Conservation (phyloP, 192 early-diverging fungal genomes). For the Rhizophlyctis rosea region DNA sequence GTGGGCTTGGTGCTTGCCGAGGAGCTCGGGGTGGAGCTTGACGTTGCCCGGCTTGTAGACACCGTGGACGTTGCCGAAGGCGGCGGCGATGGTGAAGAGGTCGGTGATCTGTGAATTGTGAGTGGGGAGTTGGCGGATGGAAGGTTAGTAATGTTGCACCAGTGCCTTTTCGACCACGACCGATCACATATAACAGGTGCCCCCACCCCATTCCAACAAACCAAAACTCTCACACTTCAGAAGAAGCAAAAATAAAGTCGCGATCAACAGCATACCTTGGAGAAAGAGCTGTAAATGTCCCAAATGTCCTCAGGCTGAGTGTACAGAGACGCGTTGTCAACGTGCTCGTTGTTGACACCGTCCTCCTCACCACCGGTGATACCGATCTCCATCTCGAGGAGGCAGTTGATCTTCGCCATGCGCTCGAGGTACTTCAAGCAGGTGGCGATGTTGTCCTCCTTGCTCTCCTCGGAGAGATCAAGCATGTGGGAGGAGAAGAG, state of each 20-base stretch:
- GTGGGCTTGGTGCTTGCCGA: constrained; percentile 84
- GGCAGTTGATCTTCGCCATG: constrained; percentile 81
- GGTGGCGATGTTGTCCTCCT: constrained; percentile 89
- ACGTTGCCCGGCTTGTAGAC: constrained; percentile 96
- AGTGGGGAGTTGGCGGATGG: constrained; percentile 1
- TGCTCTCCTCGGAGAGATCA: constrained; percentile 90
- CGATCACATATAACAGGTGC: neutral
- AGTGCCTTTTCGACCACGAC: neutral
- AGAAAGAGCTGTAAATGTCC: constrained; percentile 90
- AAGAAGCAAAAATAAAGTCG: neutral
- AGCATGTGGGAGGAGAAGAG: constrained; percentile 99
- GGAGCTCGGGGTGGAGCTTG: constrained; percentile 86
- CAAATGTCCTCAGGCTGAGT: constrained; percentile 95
- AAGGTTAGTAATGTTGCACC: too few species aligned
- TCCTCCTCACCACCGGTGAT: constrained; percentile 98
- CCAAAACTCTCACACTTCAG: constrained; percentile 5
- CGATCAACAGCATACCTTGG: constrained; percentile 36
- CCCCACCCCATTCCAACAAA: neutral
- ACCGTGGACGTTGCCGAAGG: constrained; percentile 94
- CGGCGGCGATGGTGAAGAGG: constrained; percentile 94
- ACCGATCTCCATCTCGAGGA: constrained; percentile 98
- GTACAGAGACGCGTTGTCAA: constrained; percentile 88
- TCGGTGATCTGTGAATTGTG: constrained; percentile 60
- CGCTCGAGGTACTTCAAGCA: constrained; percentile 90
- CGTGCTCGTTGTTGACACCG: constrained; percentile 92